Conservation (phyloP, 495 filamentous ascomycete genomes). For the Talaromyces thailandensis region DNA sequence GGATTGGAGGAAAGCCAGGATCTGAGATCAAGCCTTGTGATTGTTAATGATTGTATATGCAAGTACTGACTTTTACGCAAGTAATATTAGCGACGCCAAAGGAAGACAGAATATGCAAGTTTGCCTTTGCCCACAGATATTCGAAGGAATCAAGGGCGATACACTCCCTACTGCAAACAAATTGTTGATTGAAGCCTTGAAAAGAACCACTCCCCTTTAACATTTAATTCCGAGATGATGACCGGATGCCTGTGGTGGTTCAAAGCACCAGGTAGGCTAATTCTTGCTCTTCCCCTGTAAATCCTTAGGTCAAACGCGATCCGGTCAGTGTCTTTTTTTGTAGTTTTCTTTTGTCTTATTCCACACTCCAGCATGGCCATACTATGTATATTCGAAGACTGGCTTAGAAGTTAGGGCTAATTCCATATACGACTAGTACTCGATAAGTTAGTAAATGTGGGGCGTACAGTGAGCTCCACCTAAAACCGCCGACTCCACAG, state of each 20-base stretch:
- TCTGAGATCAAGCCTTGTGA: slow-evolving; percentile 1
- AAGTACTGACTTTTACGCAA: neutral
- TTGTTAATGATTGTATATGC: neutral
- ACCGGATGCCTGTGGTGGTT: no score
- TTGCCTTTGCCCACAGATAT: no score
- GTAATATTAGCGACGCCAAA: neutral
- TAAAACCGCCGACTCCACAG: neutral
- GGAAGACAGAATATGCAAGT: neutral
- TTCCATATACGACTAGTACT: neutral
- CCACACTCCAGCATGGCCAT: neutral
- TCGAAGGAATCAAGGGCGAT: no score
- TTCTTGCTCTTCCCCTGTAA: no score
- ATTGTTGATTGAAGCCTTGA: no score
- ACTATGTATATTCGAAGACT: neutral
- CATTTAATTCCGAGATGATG: no score
- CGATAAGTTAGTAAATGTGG: neutral
- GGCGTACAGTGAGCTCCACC: neutral
- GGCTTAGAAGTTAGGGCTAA: neutral
- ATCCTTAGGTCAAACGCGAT: neutral
- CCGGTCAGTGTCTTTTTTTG: neutral
- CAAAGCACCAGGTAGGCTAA: no score
- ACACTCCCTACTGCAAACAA: no score
- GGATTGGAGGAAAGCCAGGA: neutral
- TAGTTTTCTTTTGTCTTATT: neutral
- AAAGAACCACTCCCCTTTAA: no score